phyloP scores from a whole-genome alignment of 106 monocot genomes.

The Dendrobium chrysotoxum region DNA sequence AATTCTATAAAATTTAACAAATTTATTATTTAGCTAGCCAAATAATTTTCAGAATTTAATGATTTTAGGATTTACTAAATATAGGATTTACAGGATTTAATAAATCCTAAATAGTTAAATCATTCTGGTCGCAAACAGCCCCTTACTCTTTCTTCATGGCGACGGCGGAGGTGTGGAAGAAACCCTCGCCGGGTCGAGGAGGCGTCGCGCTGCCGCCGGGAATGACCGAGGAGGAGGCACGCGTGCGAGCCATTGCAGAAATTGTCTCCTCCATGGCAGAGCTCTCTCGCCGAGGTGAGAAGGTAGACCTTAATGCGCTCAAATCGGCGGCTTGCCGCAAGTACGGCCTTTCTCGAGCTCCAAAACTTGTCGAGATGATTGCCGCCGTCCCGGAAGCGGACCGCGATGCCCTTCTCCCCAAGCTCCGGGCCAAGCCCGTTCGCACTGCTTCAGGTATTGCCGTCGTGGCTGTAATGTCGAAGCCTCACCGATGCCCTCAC shows the following conservation, averaged over 20 bases:
- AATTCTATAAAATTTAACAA: too few relatives aligned
- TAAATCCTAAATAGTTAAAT: too few relatives aligned
- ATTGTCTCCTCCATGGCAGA: constrained; percentile 96
- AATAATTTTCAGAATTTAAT: too few relatives aligned
- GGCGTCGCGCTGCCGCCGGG: constrained; percentile 53
- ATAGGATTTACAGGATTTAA: too few relatives aligned
- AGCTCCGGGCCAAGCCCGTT: constrained; percentile 86
- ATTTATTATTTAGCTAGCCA: too few relatives aligned
- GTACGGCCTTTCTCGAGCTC: constrained; percentile 93
- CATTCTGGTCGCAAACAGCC: too few relatives aligned
- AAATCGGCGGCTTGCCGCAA: constrained; percentile 96
- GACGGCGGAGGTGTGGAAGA: constrained; percentile 42
- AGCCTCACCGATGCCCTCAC: constrained; percentile 96
- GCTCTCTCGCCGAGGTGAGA: constrained; percentile 75
- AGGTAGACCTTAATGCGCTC: constrained; percentile 95
- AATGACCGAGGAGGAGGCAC: constrained; percentile 80
- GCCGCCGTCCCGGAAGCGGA: constrained; percentile 95
- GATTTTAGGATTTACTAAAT: too few relatives aligned
- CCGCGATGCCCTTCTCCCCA: constrained; percentile 72
- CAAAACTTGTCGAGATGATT: constrained; percentile 99
- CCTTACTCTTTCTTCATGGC: constrained; percentile 6
- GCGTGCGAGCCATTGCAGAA: constrained; percentile 96
- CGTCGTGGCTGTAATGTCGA: constrained; percentile 99
- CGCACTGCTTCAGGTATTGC: constrained; percentile 98
- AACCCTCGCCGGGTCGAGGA: constrained; percentile 86